Evolutionary conservation across 2,329 filamentous ascomycete species (phyloP), one percentile per base, ranked within the genome.

Genomic region (Sporothrix brasiliensis): DNA sequence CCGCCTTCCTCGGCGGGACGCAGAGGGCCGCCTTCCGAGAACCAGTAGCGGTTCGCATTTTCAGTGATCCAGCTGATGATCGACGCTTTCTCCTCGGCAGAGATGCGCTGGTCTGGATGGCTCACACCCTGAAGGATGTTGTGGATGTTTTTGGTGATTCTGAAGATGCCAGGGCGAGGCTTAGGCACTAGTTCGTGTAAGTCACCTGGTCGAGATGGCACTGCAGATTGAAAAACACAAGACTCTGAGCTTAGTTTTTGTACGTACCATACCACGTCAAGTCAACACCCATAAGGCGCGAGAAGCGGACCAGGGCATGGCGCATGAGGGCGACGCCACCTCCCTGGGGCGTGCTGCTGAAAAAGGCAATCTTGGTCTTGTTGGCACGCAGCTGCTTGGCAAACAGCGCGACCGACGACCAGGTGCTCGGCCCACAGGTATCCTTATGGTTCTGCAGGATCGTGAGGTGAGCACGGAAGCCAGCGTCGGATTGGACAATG

Each of bases 141-240:
- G 86, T 95, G 92, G 75, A 93, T 91, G 74, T 91, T 93, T 81
- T 95, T 95, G 74, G 92, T 95, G 79, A 92, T 90, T 67, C 91
- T 86, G 79, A 95, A 95, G 13, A 94, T 88, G 19, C 91, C 89
- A 3, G 91, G 91, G 67, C 90, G 89, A 27, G 92, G 91, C 78
- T 92, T 93, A 7, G 92, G 92, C 0, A 94, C 92, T 85, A 94
- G 91, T 84, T 75, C 19, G 47, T 27, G 53, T 67, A 56, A 39
- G 67, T 61, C 7, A 19, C 11, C 24, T 14, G 27, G 24, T 7
- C 2, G 44, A 9, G 2, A 54, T 19, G 14, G 14, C 14, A 49
- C 14, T 19, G 47, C 47, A 21, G 50, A 61, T 3, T 56, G 52
- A 41, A 47, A 21, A 24, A 67, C 81, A 82, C 70, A 30, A 24